A percentile compares a stretch with the other conserved stretches of the same genome.
Evolutionary conservation across 345 rosid genomes (phyloP).

Genomic region (Eucalyptus cloeziana): DNA sequence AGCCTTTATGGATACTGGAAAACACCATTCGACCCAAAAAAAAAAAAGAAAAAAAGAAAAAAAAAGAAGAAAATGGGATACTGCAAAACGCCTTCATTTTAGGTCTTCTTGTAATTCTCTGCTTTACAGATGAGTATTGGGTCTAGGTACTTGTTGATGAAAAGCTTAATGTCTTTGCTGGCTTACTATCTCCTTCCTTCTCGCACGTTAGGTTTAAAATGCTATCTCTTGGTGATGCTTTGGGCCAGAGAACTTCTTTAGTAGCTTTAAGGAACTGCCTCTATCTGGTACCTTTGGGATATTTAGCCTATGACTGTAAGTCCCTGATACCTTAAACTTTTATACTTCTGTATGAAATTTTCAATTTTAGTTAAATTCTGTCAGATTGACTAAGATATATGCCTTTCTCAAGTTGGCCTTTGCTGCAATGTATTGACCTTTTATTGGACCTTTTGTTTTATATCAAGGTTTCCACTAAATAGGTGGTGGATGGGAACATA

Average conservation of each 20-base stretch:
- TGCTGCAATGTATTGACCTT: not conserved
- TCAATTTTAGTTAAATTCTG: not conserved
- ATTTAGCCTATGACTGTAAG: conserved; percentile 84
- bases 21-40: not conserved
- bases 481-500: not conserved
- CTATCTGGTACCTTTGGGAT: conserved; percentile 80
- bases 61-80: not conserved
- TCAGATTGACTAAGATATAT: not conserved
- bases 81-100: not conserved
- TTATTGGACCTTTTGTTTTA: not conserved
- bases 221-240: conserved; percentile 83
- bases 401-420: not conserved
- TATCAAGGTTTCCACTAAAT: not conserved
- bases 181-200: not conserved
- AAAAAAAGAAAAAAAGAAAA: too few species aligned
- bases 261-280: conserved; percentile 87
- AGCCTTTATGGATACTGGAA: not conserved
- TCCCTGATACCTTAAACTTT: not conserved
- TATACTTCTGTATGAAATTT: not conserved
- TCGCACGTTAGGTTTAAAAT: conserved; percentile 52
- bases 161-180: not conserved
- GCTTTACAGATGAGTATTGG: not conserved
- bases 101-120: not conserved
- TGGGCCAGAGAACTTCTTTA: conserved; percentile 65
- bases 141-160: not conserved